Base-by-base conservation (phyloP, 129 eudicot genomes). In the carrot (Daucus carota) region DNA sequence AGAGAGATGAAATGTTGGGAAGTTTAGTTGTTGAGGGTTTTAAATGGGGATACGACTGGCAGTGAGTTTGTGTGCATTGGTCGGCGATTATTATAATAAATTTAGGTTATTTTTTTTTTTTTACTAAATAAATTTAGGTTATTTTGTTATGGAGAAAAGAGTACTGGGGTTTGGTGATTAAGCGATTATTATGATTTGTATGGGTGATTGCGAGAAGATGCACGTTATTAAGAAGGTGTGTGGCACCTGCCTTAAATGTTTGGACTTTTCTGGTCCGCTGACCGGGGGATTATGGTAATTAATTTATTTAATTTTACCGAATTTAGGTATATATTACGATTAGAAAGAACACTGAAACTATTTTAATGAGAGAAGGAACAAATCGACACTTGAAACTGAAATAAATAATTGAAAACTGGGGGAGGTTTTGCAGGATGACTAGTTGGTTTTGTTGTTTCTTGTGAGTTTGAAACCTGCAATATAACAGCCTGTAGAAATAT, bases 71-170 rank as follows among this genome's bases (percentile, higher is more conserved):
- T 16, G 74, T 6, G 57, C 2, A 42, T 32, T 43, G 75, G 75
- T 42, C 75, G 75, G 32, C 75, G 75, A 42, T 43, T 71, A n/a
- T 71, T 71, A 22, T 54, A 50, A 45, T 44, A 70, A n/a, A n/a
- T n/a, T n/a, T n/a, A n/a, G n/a, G n/a, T n/a, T n/a, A n/a, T n/a
- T n/a, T 12, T 38, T 24, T 18, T 10, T 2, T 10, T 29, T 62
- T 29, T 5, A 62, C 36, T 68, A 17, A 40, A 45, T 44, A 70
- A n/a, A n/a, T n/a, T n/a, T n/a, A n/a, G n/a, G n/a, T n/a, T n/a
- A n/a, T n/a, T n/a, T 12, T 38, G 7, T 18, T 10, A 62, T 68
- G 36, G 18, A 40, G 8, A 47, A 18, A 20, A 20, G 17, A 13
- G 54, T 47, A 32, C 12, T 13, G 31, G 73, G 9, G 42, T 60